A percentile compares a stretch with the other conserved stretches of the same genome.
These are phyloP conservation scores for Microcera coccophila DNA, from an alignment of 2,329 filamentous ascomycete species.

Conservation along the genomic window DNA sequence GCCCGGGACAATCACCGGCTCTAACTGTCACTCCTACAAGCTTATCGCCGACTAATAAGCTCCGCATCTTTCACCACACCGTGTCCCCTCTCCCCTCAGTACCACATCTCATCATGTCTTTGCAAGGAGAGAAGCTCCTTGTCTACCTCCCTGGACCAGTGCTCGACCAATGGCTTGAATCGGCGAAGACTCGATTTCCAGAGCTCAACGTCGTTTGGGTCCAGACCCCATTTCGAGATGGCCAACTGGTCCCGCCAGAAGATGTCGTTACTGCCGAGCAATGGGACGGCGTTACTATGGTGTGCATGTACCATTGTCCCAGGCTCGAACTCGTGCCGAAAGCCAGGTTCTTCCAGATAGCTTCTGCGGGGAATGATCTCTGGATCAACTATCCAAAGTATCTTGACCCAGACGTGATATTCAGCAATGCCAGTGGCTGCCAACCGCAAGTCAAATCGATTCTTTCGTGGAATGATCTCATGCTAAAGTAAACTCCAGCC, in stretches of 20 bases:
- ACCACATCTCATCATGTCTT: conserved; percentile 16
- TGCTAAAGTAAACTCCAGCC: conserved; percentile 15
- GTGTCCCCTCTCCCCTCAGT: too few relatives aligned
- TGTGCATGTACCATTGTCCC: conserved; percentile 33
- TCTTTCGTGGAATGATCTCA: neutral
- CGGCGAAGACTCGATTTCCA: conserved; percentile 33
- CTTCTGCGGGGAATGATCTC: conserved; percentile 41
- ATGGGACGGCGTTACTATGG: conserved; percentile 41
- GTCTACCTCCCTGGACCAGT: conserved; percentile 33
- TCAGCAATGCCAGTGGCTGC: conserved; percentile 40
- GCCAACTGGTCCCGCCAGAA: conserved; percentile 12
- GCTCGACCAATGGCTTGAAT: conserved; percentile 33
- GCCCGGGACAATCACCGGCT: too few relatives aligned
- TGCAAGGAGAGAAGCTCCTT: conserved; percentile 39
- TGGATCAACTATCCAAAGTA: conserved; percentile 37
- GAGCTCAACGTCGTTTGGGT: conserved; percentile 38
- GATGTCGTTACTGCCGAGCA: conserved; percentile 29
- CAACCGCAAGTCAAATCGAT: conserved; percentile 35
- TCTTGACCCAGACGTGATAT: conserved; percentile 32
- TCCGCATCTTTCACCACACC: too few relatives aligned
- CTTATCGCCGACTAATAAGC: too few relatives aligned
- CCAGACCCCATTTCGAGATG: conserved; percentile 15
- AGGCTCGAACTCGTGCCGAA: conserved; percentile 29
- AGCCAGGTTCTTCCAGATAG: conserved; percentile 44
- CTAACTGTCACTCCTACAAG: too few relatives aligned